A percentile compares a stretch with the other conserved stretches of the same genome.
Conservation (phyloP, 495 filamentous ascomycete genomes). For the Neurospora pannonica region DNA sequence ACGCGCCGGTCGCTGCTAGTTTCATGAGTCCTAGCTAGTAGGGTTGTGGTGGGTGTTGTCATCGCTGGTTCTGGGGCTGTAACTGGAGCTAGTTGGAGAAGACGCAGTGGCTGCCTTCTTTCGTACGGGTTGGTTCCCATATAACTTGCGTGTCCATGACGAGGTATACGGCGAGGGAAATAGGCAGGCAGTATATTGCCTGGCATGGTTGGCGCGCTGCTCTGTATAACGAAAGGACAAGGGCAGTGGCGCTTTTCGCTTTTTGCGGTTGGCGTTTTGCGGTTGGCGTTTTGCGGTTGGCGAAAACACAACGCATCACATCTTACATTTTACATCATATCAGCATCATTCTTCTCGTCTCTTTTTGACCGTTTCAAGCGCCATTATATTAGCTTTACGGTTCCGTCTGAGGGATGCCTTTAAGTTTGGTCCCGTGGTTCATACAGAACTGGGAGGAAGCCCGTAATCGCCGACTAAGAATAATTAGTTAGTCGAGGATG, state of each 20-base stretch:
- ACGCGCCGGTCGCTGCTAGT: slow-evolving; percentile 29
- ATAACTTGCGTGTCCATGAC: neutral
- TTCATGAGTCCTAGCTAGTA: slow-evolving; percentile 14
- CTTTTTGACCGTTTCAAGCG: neutral
- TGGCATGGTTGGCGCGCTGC: neutral
- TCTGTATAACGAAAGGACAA: neutral
- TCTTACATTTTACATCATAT: neutral
- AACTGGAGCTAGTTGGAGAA: neutral
- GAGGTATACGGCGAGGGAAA: neutral
- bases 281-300: neutral
- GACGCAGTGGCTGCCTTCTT: neutral
- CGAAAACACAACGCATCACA: neutral
- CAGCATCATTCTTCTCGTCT: neutral
- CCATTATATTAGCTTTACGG: neutral
- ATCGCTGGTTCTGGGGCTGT: neutral
- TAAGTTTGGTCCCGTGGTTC: neutral
- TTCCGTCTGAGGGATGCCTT: neutral
- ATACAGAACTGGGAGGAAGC: neutral
- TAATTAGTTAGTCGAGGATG: neutral
- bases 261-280: neutral
- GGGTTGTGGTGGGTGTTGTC: neutral
- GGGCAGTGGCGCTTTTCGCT: neutral
- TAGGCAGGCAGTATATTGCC: neutral
- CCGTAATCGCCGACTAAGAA: neutral
- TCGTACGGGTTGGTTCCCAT: neutral